phyloP scores from a whole-genome alignment of 805 yeast genomes.

The Yamadazyma sp. region DNA sequence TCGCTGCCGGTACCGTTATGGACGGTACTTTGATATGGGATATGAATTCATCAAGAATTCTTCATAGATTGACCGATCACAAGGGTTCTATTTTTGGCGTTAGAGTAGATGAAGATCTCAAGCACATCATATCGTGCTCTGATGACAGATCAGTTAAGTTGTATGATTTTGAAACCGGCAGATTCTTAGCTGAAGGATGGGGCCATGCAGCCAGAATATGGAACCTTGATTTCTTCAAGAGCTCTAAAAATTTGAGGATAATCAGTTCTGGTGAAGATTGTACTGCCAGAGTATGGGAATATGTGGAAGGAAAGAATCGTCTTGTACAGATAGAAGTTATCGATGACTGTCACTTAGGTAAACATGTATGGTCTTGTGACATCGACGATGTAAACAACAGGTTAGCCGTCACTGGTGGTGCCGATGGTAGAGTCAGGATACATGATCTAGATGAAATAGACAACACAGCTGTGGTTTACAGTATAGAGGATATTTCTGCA shows the following conservation, averaged over 20 bases:
- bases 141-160: constrained; percentile 88
- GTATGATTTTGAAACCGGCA: constrained; percentile 62
- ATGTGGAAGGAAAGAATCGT: constrained; percentile 22
- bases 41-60: constrained; percentile 37
- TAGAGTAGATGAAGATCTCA: constrained; percentile 54
- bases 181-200: constrained; percentile 79
- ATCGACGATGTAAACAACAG: constrained; percentile 40
- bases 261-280: constrained; percentile 85
- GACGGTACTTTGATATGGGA: constrained; percentile 85
- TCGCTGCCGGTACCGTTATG: constrained; percentile 94
- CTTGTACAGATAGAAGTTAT: constrained; percentile 48
- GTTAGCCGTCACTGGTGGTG: constrained; percentile 83
- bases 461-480: constrained; percentile 18
- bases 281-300: constrained; percentile 76
- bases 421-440: constrained; percentile 79
- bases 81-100: constrained; percentile 92
- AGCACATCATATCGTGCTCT: constrained; percentile 73
- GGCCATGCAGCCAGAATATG: constrained; percentile 96
- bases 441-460: constrained; percentile 46
- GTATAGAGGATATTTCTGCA: constrained; percentile 33
- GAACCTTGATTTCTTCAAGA: constrained; percentile 61
- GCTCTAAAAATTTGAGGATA: constrained; percentile 54
- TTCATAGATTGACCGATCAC: constrained; percentile 67
- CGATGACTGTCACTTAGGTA: constrained; percentile 73
- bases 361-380: constrained; percentile 84